These are phyloP conservation scores for Hyphodiscus sp. DNA, from an alignment of 2,329 filamentous ascomycete species.

Conservation along the genomic window DNA sequence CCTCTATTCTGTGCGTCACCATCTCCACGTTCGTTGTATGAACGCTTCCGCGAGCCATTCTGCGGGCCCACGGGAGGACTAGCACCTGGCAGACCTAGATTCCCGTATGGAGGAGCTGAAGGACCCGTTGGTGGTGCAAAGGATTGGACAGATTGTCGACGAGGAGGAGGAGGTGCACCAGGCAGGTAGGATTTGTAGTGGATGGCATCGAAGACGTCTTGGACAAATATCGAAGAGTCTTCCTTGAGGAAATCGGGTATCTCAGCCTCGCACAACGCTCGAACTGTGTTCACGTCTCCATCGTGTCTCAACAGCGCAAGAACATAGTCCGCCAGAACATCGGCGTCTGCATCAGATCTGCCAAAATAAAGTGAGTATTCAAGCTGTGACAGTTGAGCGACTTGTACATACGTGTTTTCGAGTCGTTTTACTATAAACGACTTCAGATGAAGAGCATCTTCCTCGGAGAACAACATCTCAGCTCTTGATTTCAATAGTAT, in stretches of 20 bases:
- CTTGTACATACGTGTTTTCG: slow-evolving; percentile 57
- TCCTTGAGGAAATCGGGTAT: slow-evolving; percentile 71
- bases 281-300: slow-evolving; percentile 56
- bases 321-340: slow-evolving; percentile 81
- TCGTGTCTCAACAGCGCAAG: slow-evolving; percentile 68
- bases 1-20: slow-evolving; percentile 31
- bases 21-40: slow-evolving; percentile 47
- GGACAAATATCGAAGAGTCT: slow-evolving; percentile 57
- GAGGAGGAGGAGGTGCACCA: slow-evolving; percentile 39
- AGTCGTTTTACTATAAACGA: slow-evolving; percentile 72
- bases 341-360: slow-evolving; percentile 73
- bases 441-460: slow-evolving; percentile 59
- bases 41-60: slow-evolving; percentile 43
- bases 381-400: too few species aligned
- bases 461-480: slow-evolving; percentile 56
- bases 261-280: slow-evolving; percentile 62
- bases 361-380: slow-evolving; percentile 2
- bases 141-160: slow-evolving; percentile 16
- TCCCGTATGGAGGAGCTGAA: slow-evolving; percentile 19
- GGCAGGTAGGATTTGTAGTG: slow-evolving; percentile 55
- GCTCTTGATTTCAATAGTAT: neutral
- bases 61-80: slow-evolving; percentile 18
- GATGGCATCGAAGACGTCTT: slow-evolving; percentile 64
- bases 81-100: slow-evolving; percentile 16
- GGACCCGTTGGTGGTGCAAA: slow-evolving; percentile 26